These are phyloP conservation scores for Paramecium sexaurelia DNA, from an alignment of 73 alveolate genomes.

Conservation along the genomic window DNA sequence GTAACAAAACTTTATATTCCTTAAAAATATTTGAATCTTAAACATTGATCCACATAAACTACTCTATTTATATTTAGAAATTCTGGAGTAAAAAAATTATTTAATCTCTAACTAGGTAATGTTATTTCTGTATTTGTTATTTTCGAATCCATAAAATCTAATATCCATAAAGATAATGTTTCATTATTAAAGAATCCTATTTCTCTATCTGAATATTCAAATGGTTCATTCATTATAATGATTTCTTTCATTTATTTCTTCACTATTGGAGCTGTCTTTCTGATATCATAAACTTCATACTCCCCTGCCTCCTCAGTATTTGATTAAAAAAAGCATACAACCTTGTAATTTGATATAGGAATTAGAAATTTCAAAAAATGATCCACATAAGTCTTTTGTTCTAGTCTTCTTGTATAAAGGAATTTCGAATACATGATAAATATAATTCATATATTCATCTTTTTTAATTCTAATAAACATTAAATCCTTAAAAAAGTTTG, in stretches of 20 bases:
- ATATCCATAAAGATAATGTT: background rate
- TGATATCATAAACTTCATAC: slow-evolving; percentile 16
- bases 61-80: background rate
- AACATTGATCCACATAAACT: background rate
- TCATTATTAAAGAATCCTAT: background rate
- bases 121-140: background rate
- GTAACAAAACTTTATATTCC: background rate
- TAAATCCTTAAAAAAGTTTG: background rate
- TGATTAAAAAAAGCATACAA: background rate
- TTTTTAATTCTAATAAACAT: background rate
- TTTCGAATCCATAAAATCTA: slow-evolving; percentile 13
- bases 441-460: background rate
- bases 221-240: background rate
- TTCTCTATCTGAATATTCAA: slow-evolving; percentile 36
- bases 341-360: background rate
- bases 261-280: background rate
- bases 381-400: slow-evolving; percentile 18
- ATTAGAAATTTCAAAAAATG: background rate
- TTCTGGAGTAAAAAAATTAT: background rate
- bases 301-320: background rate
- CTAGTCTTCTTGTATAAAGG: background rate
- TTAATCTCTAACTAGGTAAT: background rate
- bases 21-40: background rate
- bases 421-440: background rate
- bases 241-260: background rate